These are phyloP conservation scores for Citrus hindsii DNA, from an alignment of 345 rosid genomes.

Conservation along the genomic window DNA sequence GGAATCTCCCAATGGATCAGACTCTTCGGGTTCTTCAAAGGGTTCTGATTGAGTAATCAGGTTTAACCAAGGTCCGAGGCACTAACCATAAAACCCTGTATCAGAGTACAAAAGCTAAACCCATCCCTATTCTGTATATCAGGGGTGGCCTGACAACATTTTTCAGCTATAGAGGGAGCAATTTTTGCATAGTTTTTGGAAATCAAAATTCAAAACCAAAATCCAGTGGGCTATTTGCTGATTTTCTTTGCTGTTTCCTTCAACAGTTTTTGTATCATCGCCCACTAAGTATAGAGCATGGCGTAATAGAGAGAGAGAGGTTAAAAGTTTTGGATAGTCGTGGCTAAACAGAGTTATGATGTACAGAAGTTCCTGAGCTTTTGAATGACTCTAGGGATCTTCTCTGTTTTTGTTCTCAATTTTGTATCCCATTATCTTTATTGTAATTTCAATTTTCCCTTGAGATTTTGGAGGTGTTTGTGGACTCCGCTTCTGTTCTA, in stretches of 20 bases:
- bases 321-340: conserved; percentile 39
- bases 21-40: conserved; percentile 42
- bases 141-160: conserved; percentile 37
- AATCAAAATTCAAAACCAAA: conserved; percentile 21
- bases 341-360: conserved; percentile 15
- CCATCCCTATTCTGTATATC: conserved; percentile 32
- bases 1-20: conserved; percentile 52
- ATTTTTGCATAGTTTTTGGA: conserved; percentile 22
- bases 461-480: conserved; percentile 12
- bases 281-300: conserved; percentile 31
- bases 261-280: conserved; percentile 16
- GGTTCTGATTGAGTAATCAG: conserved; percentile 33
- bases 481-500: conserved; percentile 5
- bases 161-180: conserved; percentile 38
- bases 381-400: conserved; percentile 21
- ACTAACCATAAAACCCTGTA: conserved; percentile 36
- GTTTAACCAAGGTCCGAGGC: conserved; percentile 1
- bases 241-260: conserved; percentile 20
- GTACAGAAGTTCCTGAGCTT: conserved; percentile 27
- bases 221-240: conserved; percentile 25
- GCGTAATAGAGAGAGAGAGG: conserved; percentile 17
- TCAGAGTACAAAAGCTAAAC: conserved; percentile 22
- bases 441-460: conserved; percentile 5
- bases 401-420: conserved; percentile 30
- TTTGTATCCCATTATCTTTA: conserved; percentile 23